Conservation (phyloP, 2,329 filamentous ascomycete species). For the Lizonia empirigonia region DNA sequence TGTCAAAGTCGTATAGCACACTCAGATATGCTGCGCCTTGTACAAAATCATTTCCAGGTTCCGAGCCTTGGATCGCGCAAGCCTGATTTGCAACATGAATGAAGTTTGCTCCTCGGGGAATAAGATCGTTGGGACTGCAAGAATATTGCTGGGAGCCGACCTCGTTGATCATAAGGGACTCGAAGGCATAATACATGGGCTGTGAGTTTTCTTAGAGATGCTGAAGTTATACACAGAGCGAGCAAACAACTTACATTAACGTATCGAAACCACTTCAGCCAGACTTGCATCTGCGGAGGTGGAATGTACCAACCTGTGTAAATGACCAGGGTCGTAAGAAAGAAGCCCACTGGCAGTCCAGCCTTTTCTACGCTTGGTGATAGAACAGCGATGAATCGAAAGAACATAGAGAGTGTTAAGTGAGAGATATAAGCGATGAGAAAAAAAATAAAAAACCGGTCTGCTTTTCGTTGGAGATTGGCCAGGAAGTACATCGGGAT, state of each 20-base stretch:
- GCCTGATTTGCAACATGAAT: conserved; percentile 45
- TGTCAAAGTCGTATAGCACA: conserved; percentile 51
- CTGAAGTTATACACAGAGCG: conserved; percentile 24
- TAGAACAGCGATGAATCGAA: conserved; percentile 74
- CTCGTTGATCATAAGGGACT: conserved; percentile 78
- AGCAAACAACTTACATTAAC: conserved; percentile 73
- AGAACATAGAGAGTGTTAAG: conserved; percentile 80
- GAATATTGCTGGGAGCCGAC: conserved; percentile 44
- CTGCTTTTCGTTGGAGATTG: conserved; percentile 71
- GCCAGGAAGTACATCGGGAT: conserved; percentile 85
- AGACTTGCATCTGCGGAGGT: conserved; percentile 57
- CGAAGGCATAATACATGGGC: conserved; percentile 79
- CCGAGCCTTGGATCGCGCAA: conserved; percentile 64
- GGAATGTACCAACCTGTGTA: conserved; percentile 66
- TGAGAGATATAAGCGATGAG: conserved; percentile 72
- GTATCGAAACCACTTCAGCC: conserved; percentile 50
- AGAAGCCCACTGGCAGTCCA: conserved; percentile 61
- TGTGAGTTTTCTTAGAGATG: conserved; percentile 51
- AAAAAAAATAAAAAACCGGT: conserved; percentile 80
- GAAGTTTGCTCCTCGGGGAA: conserved; percentile 30
- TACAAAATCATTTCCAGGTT: conserved; percentile 55
- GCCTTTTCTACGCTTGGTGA: conserved; percentile 64
- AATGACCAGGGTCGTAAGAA: conserved; percentile 63
- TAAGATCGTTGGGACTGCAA: conserved; percentile 10
- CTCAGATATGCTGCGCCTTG: conserved; percentile 64